Base-by-base conservation (phyloP, 257 asterid genomes). In the Solanum medicagineum region DNA sequence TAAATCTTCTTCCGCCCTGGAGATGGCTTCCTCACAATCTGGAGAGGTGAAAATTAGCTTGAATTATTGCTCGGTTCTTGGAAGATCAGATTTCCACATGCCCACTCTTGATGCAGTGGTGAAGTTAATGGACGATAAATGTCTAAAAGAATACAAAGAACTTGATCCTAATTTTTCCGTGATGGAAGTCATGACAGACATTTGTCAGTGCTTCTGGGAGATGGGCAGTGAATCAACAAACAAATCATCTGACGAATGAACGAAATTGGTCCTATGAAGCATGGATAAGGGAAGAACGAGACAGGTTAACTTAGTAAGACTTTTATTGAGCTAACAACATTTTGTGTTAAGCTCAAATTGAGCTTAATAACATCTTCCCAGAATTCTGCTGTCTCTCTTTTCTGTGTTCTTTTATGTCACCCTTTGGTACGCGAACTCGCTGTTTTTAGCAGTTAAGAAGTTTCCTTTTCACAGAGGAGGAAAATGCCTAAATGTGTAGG, bases 171-270 rank as follows among this genome's bases (percentile, higher is more conserved):
- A 45, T 24, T 60, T 83, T 60, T 83, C 85, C 1, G 79, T 63
- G 79, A 45, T 63, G 74, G 63, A 63, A 15, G 47, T 83, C 60
- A 45, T 83, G 85, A 70, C 42, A 29, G 85, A 83, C 26, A 40
- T 83, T 60, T 83, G 85, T 51, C 85, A 60, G 47, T 83, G 85
- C 24, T 83, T 83, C 24, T 83, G 42, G 85, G 74, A 83, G 59
- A 79, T 79, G 83, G 62, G 83, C 65, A 54, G 63, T 17, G 83
- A 53, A 53, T 53, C 83, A 9, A 26, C 49, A 15, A 79, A 79
- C 17, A 79, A 53, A 79, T 79, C 45, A 79, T 53, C 65, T 20
- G 45, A n/a, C 1, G 8, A 79, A 36, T 79, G 65, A 53, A 53
- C 8, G 10, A 19, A 16, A 79, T 15, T 5, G 26, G 60, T 79